Evolutionary conservation across 2,329 filamentous ascomycete species (phyloP), one percentile per base, ranked within the genome.

Genomic region (Metarhizium album): DNA sequence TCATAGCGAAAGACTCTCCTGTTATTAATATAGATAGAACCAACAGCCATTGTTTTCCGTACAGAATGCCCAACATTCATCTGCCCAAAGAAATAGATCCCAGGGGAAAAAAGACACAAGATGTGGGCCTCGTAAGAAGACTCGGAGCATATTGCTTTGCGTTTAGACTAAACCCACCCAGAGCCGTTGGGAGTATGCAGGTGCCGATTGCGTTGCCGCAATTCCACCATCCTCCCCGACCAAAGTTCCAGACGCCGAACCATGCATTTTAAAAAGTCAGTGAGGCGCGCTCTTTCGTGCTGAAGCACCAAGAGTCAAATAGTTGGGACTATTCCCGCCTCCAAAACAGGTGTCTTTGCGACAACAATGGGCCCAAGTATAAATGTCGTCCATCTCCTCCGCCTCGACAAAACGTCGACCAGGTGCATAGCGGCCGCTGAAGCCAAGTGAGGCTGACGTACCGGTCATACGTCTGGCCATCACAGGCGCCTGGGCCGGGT

Each of bases 201-300:
- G 24, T 43, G 40, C 20, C 20, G n/a, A 8, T 18, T 18, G 11
- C 14, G 4, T 18, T 23, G 7, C 29, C 4, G 14, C 16, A 3
- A 42, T 20, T 6, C 40, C 40, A 46, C 27, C 5, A 23, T 6
- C 40, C 43, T 3, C 16, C 24, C 6, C 24, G 24, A 4, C 16
- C 16, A 18, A 40, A 20, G 40, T 31, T 33, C 46, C n/a, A 42
- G 46, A 48, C 46, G 46, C 46, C 46, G 29, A 42, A 20, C 23
- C 45, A 52, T 52, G 50, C 45, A 47, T 8, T 45, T 18, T 13
- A 43, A 42, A 42, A 51, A 18, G 16, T 29, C 29, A 22, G 38
- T 42, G 16, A 27, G 46, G n/a, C 24, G 29, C 38, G 37, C 46
- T n/a, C 35, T 18, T 11, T 48, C 22, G 37, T 27, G 38, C 31